Conservation (phyloP, 306 rosid genomes). For the Neltuma alba region DNA sequence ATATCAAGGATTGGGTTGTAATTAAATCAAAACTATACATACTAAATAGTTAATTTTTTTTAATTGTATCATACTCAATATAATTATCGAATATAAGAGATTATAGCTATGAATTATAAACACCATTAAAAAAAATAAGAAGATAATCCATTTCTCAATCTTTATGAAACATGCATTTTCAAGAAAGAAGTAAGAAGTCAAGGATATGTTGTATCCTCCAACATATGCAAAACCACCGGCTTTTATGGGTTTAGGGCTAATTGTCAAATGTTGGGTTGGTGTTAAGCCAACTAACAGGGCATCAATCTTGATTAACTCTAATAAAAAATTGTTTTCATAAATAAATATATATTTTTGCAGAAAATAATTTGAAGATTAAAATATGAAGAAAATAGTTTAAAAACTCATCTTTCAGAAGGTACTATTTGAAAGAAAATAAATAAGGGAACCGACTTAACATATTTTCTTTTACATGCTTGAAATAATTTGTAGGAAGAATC, state of each 20-base stretch:
- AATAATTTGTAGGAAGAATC: not conserved
- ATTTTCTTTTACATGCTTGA: not conserved
- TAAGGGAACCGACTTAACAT: not conserved
- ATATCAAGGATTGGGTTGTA: too few relatives aligned
- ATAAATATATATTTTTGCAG: not conserved
- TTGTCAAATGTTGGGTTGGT: constrained; percentile 1
- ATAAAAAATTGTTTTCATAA: not conserved
- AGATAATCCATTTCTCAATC: not conserved
- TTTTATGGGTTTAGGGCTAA: not conserved
- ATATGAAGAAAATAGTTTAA: not conserved
- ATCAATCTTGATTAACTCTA: not conserved
- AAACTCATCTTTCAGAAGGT: not conserved
- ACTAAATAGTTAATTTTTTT: not conserved
- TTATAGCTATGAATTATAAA: not conserved
- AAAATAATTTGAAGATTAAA: not conserved
- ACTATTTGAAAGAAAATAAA: not conserved
- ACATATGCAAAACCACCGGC: not conserved
- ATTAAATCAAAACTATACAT: too few relatives aligned
- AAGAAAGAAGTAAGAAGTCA: constrained; percentile 37
- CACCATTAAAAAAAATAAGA: not conserved
- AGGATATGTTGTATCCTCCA: constrained; percentile 41
- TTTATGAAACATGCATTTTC: not conserved
- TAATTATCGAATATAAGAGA: not conserved
- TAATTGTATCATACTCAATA: not conserved
- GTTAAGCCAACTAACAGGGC: not conserved